Evolutionary conservation across 495 filamentous ascomycete species (phyloP).

Genomic region (Penicillium odoratum): DNA sequence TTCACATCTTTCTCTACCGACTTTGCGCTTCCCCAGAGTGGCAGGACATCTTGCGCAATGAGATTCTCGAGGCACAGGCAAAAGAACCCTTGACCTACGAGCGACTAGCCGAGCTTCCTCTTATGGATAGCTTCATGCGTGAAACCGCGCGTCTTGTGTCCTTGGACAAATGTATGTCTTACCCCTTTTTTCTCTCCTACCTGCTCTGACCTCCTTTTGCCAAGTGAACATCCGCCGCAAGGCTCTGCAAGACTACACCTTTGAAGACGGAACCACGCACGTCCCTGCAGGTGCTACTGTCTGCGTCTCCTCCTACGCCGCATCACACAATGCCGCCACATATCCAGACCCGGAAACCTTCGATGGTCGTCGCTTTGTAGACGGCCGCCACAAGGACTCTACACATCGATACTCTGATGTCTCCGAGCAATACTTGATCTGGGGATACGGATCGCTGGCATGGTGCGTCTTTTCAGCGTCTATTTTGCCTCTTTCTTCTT

Average conservation of each 20-base stretch:
- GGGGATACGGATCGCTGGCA: not conserved
- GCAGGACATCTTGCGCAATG: not conserved
- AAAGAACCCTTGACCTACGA: too few relatives aligned
- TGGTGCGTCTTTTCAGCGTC: too few relatives aligned
- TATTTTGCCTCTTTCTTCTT: too few relatives aligned
- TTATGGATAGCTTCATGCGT: not conserved
- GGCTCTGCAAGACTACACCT: not conserved
- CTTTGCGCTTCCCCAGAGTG: not conserved
- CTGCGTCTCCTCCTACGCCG: not conserved
- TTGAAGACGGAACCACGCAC: not conserved
- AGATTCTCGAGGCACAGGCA: not conserved
- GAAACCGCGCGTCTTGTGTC: not conserved
- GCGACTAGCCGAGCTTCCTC: not conserved
- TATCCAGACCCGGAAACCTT: not conserved
- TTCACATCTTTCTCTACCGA: not conserved
- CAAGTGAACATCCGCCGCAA: not conserved
- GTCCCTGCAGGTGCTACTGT: not conserved
- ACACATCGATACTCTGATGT: not conserved
- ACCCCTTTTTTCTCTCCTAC: not conserved
- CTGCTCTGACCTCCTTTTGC: too few relatives aligned
- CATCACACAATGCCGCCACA: not conserved
- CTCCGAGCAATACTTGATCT: not conserved
- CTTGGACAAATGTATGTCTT: not conserved
- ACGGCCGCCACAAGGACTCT: not conserved
- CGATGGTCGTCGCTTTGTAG: not conserved